These are phyloP conservation scores for Forsythia suspensa DNA, from an alignment of 257 asterid species.

Conservation along the genomic window DNA sequence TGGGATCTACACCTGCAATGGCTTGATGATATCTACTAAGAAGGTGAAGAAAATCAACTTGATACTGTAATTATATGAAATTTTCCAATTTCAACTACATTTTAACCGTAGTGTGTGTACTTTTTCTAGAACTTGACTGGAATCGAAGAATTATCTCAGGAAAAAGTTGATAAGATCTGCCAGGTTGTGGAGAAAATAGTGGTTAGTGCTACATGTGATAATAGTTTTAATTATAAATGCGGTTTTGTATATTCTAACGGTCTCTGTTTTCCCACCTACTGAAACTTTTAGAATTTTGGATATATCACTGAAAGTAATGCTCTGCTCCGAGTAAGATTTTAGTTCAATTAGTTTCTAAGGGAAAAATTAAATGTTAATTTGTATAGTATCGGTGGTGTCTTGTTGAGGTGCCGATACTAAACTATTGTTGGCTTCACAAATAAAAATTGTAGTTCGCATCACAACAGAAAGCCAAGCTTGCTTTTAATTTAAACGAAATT, in stretches of 20 bases:
- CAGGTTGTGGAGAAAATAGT: constrained; percentile 98
- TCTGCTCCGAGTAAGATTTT: background rate
- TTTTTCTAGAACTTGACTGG: constrained; percentile 53
- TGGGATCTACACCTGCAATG: constrained; percentile 68
- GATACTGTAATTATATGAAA: background rate
- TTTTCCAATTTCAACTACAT: constrained; percentile 4
- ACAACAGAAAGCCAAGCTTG: constrained; percentile 61
- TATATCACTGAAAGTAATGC: constrained; percentile 97
- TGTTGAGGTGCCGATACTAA: constrained; percentile 19
- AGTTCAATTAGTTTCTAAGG: constrained; percentile 15
- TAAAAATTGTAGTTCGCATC: constrained; percentile 78
- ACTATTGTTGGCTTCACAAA: constrained; percentile 38
- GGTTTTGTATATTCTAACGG: constrained; percentile 7
- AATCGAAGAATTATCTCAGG: constrained; percentile 84
- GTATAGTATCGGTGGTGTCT: background rate
- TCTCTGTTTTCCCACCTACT: constrained; percentile 16
- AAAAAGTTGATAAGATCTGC: constrained; percentile 94
- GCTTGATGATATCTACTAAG: constrained; percentile 97
- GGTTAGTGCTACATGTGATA: constrained; percentile 47
- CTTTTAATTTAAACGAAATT: constrained; percentile 9
- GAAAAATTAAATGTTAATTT: background rate
- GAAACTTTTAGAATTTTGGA: constrained; percentile 67
- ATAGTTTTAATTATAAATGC: background rate
- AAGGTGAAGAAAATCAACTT: constrained; percentile 48
- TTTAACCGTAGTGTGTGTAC: constrained; percentile 10